A percentile compares a stretch with the other conserved stretches of the same genome.
Conservation (phyloP, 2,329 filamentous ascomycete genomes). For the Furcasterigmium furcatum region DNA sequence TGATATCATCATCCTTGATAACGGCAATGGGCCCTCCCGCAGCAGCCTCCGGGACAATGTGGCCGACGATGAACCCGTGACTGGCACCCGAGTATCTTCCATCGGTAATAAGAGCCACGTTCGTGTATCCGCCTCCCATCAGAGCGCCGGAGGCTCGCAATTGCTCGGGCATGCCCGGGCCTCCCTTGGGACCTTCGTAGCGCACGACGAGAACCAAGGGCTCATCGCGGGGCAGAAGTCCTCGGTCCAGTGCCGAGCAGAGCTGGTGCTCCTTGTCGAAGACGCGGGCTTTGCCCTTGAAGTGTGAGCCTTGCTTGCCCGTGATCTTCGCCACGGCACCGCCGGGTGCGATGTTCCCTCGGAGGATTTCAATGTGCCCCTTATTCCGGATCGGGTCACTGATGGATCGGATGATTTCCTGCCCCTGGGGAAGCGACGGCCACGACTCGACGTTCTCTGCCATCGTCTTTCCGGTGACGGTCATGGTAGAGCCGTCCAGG, state of each 20-base stretch:
- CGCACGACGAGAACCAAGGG: conserved; percentile 88
- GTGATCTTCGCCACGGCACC: conserved; percentile 96
- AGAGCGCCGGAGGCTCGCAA: conserved; percentile 84
- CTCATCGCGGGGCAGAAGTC: conserved; percentile 44
- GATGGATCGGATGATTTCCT: conserved; percentile 79
- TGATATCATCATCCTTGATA: conserved; percentile 73
- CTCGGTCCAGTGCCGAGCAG: conserved; percentile 70
- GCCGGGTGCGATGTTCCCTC: conserved; percentile 82
- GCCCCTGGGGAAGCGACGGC: conserved; percentile 72
- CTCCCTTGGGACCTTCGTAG: conserved; percentile 91
- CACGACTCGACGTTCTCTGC: conserved; percentile 76
- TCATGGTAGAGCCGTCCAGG: conserved; percentile 74
- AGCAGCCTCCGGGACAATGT: conserved; percentile 87
- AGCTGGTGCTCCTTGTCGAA: conserved; percentile 85
- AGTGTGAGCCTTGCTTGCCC: conserved; percentile 83
- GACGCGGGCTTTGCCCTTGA: conserved; percentile 76
- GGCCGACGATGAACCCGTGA: conserved; percentile 91
- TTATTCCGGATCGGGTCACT: conserved; percentile 71
- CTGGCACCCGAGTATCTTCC: conserved; percentile 84
- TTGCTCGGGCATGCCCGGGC: conserved; percentile 95
- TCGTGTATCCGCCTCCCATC: conserved; percentile 85
- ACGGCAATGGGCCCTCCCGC: conserved; percentile 85
- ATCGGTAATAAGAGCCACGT: conserved; percentile 89
- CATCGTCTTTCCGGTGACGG: conserved; percentile 80
- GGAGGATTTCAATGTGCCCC: conserved; percentile 84